Percentiles rank a stretch among this genome's conserved stretches.
These are phyloP conservation scores for Seiridium cupressi DNA, from an alignment of 2,329 filamentous ascomycete species.

Conservation along the genomic window DNA sequence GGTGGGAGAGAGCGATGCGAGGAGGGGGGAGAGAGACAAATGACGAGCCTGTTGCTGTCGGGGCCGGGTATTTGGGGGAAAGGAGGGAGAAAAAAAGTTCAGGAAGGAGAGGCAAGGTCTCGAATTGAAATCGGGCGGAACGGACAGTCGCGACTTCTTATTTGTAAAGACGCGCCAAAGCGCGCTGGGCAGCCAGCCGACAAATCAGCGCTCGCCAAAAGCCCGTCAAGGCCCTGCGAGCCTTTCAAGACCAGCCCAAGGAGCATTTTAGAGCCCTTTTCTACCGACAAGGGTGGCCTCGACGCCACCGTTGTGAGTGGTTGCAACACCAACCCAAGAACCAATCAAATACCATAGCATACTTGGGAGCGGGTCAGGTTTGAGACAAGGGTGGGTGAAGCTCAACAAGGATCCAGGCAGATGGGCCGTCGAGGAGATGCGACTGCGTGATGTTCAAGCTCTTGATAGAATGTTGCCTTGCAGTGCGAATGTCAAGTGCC, in stretches of 20 bases:
- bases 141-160: slow-evolving; percentile 35
- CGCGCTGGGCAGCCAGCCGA: neutral
- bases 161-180: slow-evolving; percentile 36
- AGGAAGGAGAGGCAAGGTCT: slow-evolving; percentile 28
- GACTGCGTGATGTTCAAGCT: too few relatives aligned
- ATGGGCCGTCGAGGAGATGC: neutral
- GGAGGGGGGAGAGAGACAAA: slow-evolving; percentile 26
- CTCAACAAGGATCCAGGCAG: neutral
- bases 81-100: slow-evolving; percentile 29
- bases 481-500: too few relatives aligned
- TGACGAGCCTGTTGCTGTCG: slow-evolving; percentile 17
- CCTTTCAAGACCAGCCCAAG: neutral
- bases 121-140: slow-evolving; percentile 25
- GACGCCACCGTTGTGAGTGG: slow-evolving; percentile 9
- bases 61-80: neutral
- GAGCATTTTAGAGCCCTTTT: neutral
- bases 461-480: too few relatives aligned
- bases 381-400: slow-evolving; percentile 10
- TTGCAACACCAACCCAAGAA: neutral
- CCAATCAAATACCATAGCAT: neutral
- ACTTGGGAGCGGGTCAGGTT: neutral
- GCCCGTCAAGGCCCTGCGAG: neutral
- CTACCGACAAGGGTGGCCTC: slow-evolving; percentile 9
- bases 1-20: slow-evolving; percentile 11
- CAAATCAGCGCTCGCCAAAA: neutral